phyloP scores from a whole-genome alignment of 805 yeast genomes.

The Peterozyma xylosa region DNA sequence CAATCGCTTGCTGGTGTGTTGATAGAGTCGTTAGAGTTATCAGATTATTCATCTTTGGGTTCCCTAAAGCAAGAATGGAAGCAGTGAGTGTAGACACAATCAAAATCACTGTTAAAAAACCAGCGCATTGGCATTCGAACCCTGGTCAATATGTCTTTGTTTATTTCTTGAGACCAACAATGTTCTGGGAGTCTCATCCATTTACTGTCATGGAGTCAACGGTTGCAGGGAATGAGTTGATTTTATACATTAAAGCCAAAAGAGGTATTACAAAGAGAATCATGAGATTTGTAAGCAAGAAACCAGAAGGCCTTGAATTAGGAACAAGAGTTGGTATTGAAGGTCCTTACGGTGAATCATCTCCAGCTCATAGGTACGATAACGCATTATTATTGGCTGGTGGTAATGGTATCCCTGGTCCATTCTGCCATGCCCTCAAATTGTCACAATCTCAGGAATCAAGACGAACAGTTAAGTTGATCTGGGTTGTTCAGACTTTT shows the following conservation, averaged over 20 bases:
- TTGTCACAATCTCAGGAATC: conserved; percentile 4
- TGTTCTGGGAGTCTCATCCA: conserved; percentile 71
- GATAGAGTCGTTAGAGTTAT: conserved; percentile 42
- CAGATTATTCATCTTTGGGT: conserved; percentile 16
- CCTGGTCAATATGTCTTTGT: conserved; percentile 56
- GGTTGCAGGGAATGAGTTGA: conserved; percentile 27
- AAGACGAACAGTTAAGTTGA: conserved; percentile 10
- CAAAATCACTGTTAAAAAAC: neutral
- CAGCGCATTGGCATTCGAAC: conserved; percentile 29
- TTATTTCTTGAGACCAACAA: conserved; percentile 41
- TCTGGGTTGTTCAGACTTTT: conserved; percentile 21
- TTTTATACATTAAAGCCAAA: conserved; percentile 42
- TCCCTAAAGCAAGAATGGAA: conserved; percentile 14
- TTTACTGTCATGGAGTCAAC: conserved; percentile 47
- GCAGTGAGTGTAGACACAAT: conserved; percentile 25
- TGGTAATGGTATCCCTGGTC: conserved; percentile 68
- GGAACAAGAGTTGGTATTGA: conserved; percentile 37
- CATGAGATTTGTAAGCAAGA: conserved; percentile 20
- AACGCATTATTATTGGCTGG: conserved; percentile 59
- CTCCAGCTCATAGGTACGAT: conserved; percentile 41
- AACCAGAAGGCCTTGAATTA: conserved; percentile 17
- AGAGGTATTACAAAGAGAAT: conserved; percentile 49
- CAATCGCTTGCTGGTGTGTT: conserved; percentile 40
- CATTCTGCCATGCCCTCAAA: conserved; percentile 27
- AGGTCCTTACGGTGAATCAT: conserved; percentile 62